Evolutionary conservation across 75 land plant species (phyloP).

Genomic region (Sequoiadendron giganteum): DNA sequence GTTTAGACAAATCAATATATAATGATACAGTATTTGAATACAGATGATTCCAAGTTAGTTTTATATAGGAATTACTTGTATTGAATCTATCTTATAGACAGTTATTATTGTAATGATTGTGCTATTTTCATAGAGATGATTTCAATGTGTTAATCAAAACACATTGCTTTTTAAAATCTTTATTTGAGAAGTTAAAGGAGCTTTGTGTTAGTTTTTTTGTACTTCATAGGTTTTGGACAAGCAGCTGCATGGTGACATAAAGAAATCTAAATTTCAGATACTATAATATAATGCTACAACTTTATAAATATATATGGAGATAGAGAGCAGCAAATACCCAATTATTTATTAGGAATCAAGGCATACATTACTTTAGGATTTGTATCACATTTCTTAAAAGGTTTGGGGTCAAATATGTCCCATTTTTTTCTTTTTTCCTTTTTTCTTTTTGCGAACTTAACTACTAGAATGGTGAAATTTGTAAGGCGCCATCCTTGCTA

Average conservation of each 20-base stretch:
- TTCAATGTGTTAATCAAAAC: background rate
- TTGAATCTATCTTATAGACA: background rate
- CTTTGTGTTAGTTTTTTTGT: too few relatives aligned
- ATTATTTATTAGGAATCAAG: too few relatives aligned
- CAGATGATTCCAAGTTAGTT: background rate
- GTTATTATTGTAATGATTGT: background rate
- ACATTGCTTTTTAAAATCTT: background rate
- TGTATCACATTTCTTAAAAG: too few relatives aligned
- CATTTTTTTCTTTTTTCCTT: too few relatives aligned
- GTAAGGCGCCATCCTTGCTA: too few relatives aligned
- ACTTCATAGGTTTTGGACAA: background rate
- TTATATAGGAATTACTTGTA: background rate
- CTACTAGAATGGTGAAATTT: too few relatives aligned
- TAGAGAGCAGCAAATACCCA: background rate
- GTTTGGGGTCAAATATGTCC: too few relatives aligned
- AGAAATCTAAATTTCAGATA: background rate
- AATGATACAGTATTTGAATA: background rate
- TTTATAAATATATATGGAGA: background rate
- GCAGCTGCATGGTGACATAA: background rate
- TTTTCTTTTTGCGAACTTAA: too few relatives aligned
- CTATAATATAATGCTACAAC: background rate
- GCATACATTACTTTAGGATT: too few relatives aligned
- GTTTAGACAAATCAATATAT: background rate
- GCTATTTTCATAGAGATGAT: background rate
- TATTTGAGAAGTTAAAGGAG: background rate